Percentiles rank a stretch among this genome's conserved stretches.
Conservation (phyloP, 345 rosid species). For the Geranium brycei region DNA sequence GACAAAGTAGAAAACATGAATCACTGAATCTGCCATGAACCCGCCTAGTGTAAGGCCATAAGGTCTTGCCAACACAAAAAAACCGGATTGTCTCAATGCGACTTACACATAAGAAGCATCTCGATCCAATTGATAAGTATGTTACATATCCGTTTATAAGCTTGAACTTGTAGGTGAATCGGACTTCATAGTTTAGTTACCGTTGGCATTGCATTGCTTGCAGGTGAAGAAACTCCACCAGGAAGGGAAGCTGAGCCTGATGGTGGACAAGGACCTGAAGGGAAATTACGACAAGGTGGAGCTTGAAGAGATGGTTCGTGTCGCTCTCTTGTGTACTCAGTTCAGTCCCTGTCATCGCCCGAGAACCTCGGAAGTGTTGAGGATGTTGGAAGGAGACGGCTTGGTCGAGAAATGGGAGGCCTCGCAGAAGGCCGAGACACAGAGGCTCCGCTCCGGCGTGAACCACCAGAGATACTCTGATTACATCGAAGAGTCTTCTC, state of each 20-base stretch:
- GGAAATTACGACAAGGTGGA: constrained; percentile 47
- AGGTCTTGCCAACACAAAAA: too few species aligned
- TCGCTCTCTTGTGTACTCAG: constrained; percentile 68
- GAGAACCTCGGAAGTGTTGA: constrained; percentile 60
- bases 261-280: constrained; percentile 63
- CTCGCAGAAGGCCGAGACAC: constrained; percentile 29
- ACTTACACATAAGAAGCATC: too few species aligned
- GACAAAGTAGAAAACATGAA: too few species aligned
- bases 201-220: background rate
- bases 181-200: background rate
- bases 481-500: constrained; percentile 71
- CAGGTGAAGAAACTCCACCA: constrained; percentile 79
- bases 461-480: constrained; percentile 41
- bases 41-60: too few species aligned
- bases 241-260: constrained; percentile 48
- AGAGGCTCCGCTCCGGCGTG: constrained; percentile 25
- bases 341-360: constrained; percentile 60
- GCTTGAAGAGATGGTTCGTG: constrained; percentile 61
- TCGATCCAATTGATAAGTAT: too few species aligned
- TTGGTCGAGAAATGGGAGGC: constrained; percentile 82
- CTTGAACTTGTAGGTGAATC: too few species aligned
- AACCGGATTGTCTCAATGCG: too few species aligned
- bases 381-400: constrained; percentile 80
- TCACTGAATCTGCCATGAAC: too few species aligned
- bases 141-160: too few species aligned